Evolutionary conservation across 352 stramenopile genomes (phyloP).

Genomic region (Pythium angustatum): DNA sequence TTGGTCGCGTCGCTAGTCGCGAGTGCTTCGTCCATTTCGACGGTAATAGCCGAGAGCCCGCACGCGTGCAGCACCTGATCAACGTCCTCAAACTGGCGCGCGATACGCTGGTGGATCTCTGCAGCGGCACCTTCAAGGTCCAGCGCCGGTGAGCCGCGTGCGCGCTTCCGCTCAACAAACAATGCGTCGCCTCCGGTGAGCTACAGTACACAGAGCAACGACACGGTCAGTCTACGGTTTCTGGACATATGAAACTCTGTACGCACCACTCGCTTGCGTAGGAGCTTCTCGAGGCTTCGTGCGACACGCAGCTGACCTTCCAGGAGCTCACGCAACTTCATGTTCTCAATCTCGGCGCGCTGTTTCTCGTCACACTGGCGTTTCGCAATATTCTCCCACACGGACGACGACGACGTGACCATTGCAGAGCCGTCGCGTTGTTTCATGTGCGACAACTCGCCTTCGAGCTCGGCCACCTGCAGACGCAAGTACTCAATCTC

Average conservation of each 20-base stretch:
- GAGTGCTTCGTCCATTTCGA: neutral
- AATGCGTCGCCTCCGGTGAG: neutral
- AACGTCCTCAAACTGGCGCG: slow-evolving; percentile 4
- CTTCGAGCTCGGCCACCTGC: slow-evolving; percentile 31
- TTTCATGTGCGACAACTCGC: slow-evolving; percentile 19
- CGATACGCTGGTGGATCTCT: slow-evolving; percentile 5
- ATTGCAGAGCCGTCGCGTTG: no score
- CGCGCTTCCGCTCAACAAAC: neutral
- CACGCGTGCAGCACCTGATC: neutral
- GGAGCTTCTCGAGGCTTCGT: slow-evolving; percentile 38
- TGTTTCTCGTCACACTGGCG: slow-evolving; percentile 37
- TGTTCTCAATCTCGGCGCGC: slow-evolving; percentile 46
- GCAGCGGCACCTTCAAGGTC: neutral
- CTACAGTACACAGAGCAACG: slow-evolving; percentile 1
- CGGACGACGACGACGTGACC: neutral
- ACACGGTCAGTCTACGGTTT: no score
- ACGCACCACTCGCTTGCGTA: slow-evolving; percentile 37
- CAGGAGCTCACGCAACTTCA: slow-evolving; percentile 44
- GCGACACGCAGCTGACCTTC: slow-evolving; percentile 43
- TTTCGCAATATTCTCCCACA: slow-evolving; percentile 45
- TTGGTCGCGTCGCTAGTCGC: neutral
- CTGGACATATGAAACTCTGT: no score
- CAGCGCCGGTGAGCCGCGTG: neutral
- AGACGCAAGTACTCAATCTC: slow-evolving; percentile 36
- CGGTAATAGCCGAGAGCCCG: neutral